Evolutionary conservation across 2,329 filamentous ascomycete genomes (phyloP), one percentile per base, ranked within the genome.

Genomic region (Sporothrix mexicana): DNA sequence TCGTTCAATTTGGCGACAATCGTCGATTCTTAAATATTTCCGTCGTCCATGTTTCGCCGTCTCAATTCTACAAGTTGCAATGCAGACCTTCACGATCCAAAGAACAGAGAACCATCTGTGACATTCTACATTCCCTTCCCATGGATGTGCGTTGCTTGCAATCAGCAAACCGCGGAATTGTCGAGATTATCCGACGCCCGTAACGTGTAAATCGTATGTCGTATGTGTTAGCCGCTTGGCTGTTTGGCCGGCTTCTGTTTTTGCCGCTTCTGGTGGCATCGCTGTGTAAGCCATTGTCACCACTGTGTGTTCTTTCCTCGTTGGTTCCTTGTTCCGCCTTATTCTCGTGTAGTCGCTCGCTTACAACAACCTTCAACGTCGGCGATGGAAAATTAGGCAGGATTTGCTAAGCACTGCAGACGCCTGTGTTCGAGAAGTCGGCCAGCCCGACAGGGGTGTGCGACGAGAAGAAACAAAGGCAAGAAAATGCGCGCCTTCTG

Each of bases 131-230:
- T 64, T 64, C 59, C 7, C 25, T 64, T 64, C 23, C 59, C 59
- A 23, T 13, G 8, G n/a, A n/a, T 12, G 36, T 45, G 45, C 1
- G n/a, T 8, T n/a, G 59, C 45, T 64, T 45, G 36, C n/a, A 45
- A 64, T 64, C 30, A 45, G 4, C n/a, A 45, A 20, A 36, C 30
- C 30, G 30, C 30, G 30, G 30, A 36, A 36, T 9, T 64, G 17
- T 64, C 36, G 59, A 64, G 59, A 64, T 64, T 20, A 23, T 64
- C 59, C 59, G 59, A 8, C 4, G n/a, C 59, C 59, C 59, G 59
- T 20, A 23, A 12, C 36, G 17, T 55, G 51, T 10, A n/a, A n/a
- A n/a, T n/a, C n/a, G n/a, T n/a, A n/a, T n/a, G n/a, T n/a, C n/a
- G n/a, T n/a, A n/a, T n/a, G n/a, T n/a, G n/a, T n/a, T n/a, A n/a